Conservation (phyloP, 2,329 filamentous ascomycete genomes). For the Epichloe hybrida region DNA sequence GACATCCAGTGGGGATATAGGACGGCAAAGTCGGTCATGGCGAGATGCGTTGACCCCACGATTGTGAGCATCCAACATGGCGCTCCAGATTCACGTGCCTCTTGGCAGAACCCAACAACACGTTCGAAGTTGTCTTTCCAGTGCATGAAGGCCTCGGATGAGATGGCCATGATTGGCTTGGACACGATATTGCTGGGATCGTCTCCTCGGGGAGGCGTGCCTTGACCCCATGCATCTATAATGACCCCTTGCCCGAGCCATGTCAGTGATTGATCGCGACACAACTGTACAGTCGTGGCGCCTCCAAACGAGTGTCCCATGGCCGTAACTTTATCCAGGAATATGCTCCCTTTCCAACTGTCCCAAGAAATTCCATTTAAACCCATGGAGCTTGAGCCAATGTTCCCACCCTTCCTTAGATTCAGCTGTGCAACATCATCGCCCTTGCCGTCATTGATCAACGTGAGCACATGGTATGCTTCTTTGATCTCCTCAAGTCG, state of each 20-base stretch:
- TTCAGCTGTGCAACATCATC: constrained; percentile 36
- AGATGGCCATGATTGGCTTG: constrained; percentile 48
- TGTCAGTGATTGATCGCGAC: constrained; percentile 37
- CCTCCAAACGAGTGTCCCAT: constrained; percentile 57
- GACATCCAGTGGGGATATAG: constrained; percentile 47
- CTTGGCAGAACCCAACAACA: constrained; percentile 41
- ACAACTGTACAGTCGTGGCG: constrained; percentile 47
- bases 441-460: constrained; percentile 41
- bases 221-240: constrained; percentile 51
- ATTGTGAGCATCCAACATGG: constrained; percentile 38
- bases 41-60: constrained; percentile 49
- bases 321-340: constrained; percentile 42
- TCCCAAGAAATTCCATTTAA: constrained; percentile 42
- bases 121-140: constrained; percentile 51
- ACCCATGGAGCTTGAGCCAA: constrained; percentile 45
- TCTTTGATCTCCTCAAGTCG: constrained; percentile 52
- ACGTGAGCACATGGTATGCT: constrained; percentile 40
- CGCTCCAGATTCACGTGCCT: constrained; percentile 33
- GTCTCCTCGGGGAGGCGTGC: constrained; percentile 29
- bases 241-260: constrained; percentile 51
- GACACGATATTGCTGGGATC: constrained; percentile 29
- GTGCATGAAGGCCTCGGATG: constrained; percentile 57
- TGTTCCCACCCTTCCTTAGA: constrained; percentile 38
- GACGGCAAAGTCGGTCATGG: constrained; percentile 52
- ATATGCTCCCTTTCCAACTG: constrained; percentile 42